A percentile compares a stretch with the other conserved stretches of the same genome.
These are phyloP conservation scores for Plasmodium gallinaceum DNA, from an alignment of 169 alveolate genomes.

Conservation along the genomic window DNA sequence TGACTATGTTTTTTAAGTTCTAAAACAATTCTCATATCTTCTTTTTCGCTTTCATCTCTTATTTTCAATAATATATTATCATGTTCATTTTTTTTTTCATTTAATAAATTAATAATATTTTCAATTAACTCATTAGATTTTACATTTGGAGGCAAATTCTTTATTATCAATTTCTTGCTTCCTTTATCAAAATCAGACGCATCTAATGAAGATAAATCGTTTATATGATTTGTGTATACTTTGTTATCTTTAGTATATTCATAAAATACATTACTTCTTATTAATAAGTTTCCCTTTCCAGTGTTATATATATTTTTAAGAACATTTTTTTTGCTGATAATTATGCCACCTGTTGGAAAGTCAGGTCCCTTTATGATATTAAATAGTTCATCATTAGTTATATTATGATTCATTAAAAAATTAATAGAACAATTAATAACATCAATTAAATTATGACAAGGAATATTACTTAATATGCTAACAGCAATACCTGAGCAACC, in stretches of 20 bases:
- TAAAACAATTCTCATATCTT: slow-evolving; percentile 78
- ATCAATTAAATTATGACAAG: slow-evolving; percentile 88
- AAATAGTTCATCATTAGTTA: slow-evolving; percentile 78
- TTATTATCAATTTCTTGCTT: slow-evolving; percentile 49
- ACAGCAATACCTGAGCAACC: slow-evolving; percentile 91
- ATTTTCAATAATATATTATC: slow-evolving; percentile 63
- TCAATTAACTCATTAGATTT: slow-evolving; percentile 75
- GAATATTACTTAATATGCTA: slow-evolving; percentile 88
- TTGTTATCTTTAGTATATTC: slow-evolving; percentile 42
- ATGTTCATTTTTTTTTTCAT: slow-evolving; percentile 74
- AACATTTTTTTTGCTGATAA: slow-evolving; percentile 75
- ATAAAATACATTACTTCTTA: slow-evolving; percentile 74
- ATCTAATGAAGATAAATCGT: slow-evolving; percentile 22
- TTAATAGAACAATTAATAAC: slow-evolving; percentile 80
- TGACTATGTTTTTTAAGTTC: slow-evolving; percentile 71
- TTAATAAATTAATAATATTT: slow-evolving; percentile 22
- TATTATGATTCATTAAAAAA: slow-evolving; percentile 67
- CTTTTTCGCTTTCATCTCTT: slow-evolving; percentile 79
- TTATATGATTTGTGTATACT: slow-evolving; percentile 21
- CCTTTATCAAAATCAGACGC: slow-evolving; percentile 24
- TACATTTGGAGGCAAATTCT: slow-evolving; percentile 79
- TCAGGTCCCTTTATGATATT: slow-evolving; percentile 87
- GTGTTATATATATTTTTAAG: slow-evolving; percentile 80
- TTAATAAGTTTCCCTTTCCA: slow-evolving; percentile 85
- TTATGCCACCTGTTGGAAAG: slow-evolving; percentile 90